Evolutionary conservation across 352 stramenopile genomes (phyloP), one percentile per base, ranked within the genome.

Genomic region (Pythium vanterpoolii): DNA sequence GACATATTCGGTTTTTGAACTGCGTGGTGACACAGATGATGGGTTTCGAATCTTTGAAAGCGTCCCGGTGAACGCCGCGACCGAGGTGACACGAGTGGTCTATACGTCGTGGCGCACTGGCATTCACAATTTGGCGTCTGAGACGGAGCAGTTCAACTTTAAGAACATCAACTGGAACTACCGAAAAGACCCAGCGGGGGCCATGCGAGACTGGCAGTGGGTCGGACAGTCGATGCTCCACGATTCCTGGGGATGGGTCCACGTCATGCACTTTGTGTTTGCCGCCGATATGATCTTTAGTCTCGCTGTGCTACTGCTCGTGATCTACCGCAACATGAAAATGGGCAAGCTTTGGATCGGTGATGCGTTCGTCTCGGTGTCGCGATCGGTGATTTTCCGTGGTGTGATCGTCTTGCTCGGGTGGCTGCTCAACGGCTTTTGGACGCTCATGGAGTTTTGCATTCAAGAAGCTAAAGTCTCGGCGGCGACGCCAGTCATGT

Each of bases 191-290:
- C 68, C 71, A 1, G 6, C 57, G 6, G 27, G 31, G 0, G 51
- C 68, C 9, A 40, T 82, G 13, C 39, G 34, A 0, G 23, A 48
- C 9, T 74, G 61, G 57, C 4, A 53, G 9, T 79, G 68, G 68
- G 23, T 70, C 19, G 68, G 69, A 1, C 44, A 53, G 24, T 39
- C 66, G 6, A 51, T 79, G 1, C 38, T 82, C 1, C 66, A 60
- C 9, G 69, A 83, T 40, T 70, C 73, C 13, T 87, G 77, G 77
- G 62, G 68, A 0, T 87, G 75, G 77, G 65, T 73, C 18, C 77
- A 87, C 34, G 62, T 60, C 1, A 71, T 87, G 23, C 75, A 87
- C 44, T 30, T 76, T 3, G n/a, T 74, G 19, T 85, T 85, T 38
- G 74, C 64, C 5, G 19, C 72, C 10, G 63, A 84, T 28, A 62